Percentiles rank a stretch among this genome's conserved stretches.
Conservation (phyloP, 805 yeast species). For the Tetrapisispora namnaoensis region DNA sequence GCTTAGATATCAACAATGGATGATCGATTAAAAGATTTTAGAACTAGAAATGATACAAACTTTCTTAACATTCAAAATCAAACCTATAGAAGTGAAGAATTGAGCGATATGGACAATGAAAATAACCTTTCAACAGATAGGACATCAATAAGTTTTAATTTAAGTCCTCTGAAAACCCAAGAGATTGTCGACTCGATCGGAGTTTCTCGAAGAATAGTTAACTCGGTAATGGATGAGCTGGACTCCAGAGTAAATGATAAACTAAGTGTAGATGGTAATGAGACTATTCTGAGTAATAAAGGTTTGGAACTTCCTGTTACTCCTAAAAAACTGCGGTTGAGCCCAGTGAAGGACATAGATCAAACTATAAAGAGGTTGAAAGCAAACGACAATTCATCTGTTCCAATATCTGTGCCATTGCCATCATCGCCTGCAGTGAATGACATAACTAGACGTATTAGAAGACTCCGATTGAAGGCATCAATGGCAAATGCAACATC, state of each 20-base stretch:
- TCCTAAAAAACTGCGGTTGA: slow-evolving; percentile 6
- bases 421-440: slow-evolving; percentile 9
- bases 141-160: not conserved
- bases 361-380: slow-evolving; percentile 6
- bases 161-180: not conserved
- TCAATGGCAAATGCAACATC: not conserved
- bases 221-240: slow-evolving; percentile 28
- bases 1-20: not conserved
- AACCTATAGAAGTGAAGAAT: not conserved
- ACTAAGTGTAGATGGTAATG: not conserved
- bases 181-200: slow-evolving; percentile 16
- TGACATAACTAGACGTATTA: slow-evolving; percentile 22
- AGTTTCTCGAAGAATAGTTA: slow-evolving; percentile 28
- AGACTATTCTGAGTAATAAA: not conserved
- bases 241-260: slow-evolving; percentile 27
- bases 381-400: not conserved
- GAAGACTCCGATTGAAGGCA: slow-evolving; percentile 16
- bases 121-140: not conserved
- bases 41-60: not conserved
- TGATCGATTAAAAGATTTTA: not conserved
- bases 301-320: slow-evolving; percentile 11
- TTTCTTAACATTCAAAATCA: not conserved
- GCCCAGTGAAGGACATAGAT: slow-evolving; percentile 2
- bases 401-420: slow-evolving; percentile 1
- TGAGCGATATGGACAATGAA: not conserved